Evolutionary conservation across 768 basidiomycete genomes (phyloP).

Genomic region (Rhodosporidiobolus sp.): DNA sequence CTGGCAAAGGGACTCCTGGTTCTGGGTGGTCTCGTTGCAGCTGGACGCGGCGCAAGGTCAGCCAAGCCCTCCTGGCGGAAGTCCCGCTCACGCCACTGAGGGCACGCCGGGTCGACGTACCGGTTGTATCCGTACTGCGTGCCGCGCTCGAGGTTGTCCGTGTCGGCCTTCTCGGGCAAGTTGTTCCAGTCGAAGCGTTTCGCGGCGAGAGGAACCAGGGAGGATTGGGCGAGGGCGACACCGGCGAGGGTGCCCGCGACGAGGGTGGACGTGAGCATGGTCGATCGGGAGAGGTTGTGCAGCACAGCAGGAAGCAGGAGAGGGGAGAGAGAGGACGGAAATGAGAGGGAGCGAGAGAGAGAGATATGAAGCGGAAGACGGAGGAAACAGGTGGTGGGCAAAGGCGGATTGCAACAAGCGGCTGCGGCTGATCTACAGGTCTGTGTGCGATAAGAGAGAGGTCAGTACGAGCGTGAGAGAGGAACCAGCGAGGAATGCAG

Average conservation of each 20-base stretch:
- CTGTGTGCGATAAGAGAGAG: background rate
- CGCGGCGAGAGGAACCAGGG: conserved; percentile 29
- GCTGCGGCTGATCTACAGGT: conserved; percentile 2
- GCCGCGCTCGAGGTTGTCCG: conserved; percentile 55
- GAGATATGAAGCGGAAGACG: no score
- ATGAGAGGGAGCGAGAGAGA: background rate
- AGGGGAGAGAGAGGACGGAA: background rate
- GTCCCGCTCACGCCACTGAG: no score
- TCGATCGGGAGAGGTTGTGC: background rate
- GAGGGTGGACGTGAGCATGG: conserved; percentile 20
- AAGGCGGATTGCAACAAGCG: background rate
- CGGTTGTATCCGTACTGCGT: conserved; percentile 55
- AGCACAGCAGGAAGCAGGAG: background rate
- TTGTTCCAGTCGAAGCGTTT: conserved; percentile 36
- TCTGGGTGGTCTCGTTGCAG: conserved; percentile 40
- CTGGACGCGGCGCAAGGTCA: conserved; percentile 1
- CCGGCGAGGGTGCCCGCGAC: conserved; percentile 16
- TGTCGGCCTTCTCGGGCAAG: conserved; percentile 57
- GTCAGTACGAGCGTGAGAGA: background rate
- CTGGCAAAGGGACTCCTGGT: conserved; percentile 37
- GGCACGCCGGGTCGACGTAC: no score
- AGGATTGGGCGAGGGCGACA: conserved; percentile 31
- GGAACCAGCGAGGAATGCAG: background rate
- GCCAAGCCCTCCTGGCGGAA: background rate
- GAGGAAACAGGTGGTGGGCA: background rate